These are phyloP conservation scores for Blastobotrys terrestris DNA, from an alignment of 805 yeast species.

Conservation along the genomic window DNA sequence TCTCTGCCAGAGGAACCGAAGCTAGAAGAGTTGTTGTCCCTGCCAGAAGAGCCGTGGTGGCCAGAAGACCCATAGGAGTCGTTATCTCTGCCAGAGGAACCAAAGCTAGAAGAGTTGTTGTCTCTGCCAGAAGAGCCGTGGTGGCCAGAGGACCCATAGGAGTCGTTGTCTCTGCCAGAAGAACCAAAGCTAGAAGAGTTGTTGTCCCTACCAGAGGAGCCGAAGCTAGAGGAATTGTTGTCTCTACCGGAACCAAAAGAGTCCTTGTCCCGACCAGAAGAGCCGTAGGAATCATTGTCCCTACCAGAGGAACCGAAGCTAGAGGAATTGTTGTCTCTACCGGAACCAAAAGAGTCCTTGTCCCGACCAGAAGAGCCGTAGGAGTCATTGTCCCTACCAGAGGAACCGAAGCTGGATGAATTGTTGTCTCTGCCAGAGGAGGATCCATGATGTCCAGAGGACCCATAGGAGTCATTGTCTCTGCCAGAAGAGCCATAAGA, in stretches of 20 bases:
- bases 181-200: constrained; percentile 28
- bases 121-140: constrained; percentile 30
- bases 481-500: background rate
- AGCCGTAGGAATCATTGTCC: constrained; percentile 28
- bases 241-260: constrained; percentile 20
- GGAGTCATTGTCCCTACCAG: constrained; percentile 23
- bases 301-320: constrained; percentile 1
- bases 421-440: constrained; percentile 10
- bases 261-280: constrained; percentile 12
- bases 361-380: constrained; percentile 22
- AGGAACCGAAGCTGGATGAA: constrained; percentile 16
- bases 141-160: constrained; percentile 30
- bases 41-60: constrained; percentile 14
- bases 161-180: constrained; percentile 20
- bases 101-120: constrained; percentile 9
- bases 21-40: constrained; percentile 7
- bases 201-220: constrained; percentile 24
- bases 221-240: constrained; percentile 21
- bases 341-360: constrained; percentile 13
- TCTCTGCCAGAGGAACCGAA: constrained; percentile 7
- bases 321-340: constrained; percentile 17
- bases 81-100: constrained; percentile 9
- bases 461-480: background rate
- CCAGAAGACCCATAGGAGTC: constrained; percentile 10
- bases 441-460: constrained; percentile 3